Evolutionary conservation across 345 rosid species (phyloP).

Genomic region (Acer saccharum): DNA sequence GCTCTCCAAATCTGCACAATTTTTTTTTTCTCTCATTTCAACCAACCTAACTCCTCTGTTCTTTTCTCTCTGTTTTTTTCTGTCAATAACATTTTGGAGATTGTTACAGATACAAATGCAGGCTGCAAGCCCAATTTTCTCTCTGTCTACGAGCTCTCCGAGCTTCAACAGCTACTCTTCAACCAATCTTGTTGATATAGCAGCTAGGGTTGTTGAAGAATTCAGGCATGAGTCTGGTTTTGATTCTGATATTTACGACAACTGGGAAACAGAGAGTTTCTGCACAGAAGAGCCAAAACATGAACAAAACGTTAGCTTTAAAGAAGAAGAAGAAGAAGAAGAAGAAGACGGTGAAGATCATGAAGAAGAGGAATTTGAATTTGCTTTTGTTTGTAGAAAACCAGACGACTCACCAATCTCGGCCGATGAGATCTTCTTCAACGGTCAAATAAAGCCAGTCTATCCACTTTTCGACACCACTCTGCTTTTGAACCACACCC

Average conservation of each 20-base stretch:
- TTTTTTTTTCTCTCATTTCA: not conserved
- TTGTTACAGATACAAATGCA: conserved; percentile 27
- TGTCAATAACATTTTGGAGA: no score
- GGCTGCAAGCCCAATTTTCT: conserved; percentile 37
- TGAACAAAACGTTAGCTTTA: no score
- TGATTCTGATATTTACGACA: not conserved
- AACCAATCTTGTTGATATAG: conserved; percentile 49
- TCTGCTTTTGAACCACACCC: conserved; percentile 3
- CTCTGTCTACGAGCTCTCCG: conserved; percentile 46
- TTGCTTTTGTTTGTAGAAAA: conserved; percentile 42
- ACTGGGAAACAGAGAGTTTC: conserved; percentile 1
- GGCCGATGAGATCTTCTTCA: conserved; percentile 66
- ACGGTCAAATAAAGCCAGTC: conserved; percentile 66
- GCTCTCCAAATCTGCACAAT: not conserved
- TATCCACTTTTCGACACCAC: conserved; percentile 41
- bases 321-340: no score
- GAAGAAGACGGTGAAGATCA: not conserved
- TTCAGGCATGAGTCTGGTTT: conserved; percentile 26
- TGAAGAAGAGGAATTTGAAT: conserved; percentile 41
- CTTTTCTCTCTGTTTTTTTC: not conserved
- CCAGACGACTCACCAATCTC: conserved; percentile 34
- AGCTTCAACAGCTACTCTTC: conserved; percentile 42
- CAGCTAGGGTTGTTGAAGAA: conserved; percentile 50
- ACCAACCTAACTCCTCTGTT: not conserved
- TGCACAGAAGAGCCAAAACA: not conserved